Conservation (phyloP, 495 filamentous ascomycete species). For the Chlorociboria aeruginascens region DNA sequence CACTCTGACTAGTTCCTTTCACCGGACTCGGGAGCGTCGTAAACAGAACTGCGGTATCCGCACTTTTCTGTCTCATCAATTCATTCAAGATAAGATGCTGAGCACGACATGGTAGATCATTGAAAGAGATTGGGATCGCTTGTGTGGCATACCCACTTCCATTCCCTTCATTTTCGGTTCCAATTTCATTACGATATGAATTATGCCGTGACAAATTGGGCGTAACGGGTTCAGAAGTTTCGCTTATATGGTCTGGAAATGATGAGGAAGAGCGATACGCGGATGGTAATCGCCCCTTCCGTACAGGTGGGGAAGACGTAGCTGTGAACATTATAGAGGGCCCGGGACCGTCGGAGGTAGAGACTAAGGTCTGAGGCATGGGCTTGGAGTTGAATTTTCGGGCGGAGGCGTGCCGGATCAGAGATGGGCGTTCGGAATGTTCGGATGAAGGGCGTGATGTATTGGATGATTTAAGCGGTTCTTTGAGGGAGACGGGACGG, state of each 20-base stretch:
- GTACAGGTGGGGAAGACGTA: conserved; percentile 23
- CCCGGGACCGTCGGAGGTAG: conserved; percentile 48
- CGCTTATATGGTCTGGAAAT: conserved; percentile 5
- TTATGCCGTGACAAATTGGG: conserved; percentile 19
- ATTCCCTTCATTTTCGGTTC: too few relatives aligned
- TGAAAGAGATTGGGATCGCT: conserved; percentile 61
- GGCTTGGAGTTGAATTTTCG: conserved; percentile 59
- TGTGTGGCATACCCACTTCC: conserved; percentile 39
- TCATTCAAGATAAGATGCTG: conserved; percentile 83
- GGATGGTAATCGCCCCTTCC: conserved; percentile 11
- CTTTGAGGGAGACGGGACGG: background rate
- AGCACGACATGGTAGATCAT: conserved; percentile 69
- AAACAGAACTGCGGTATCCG: conserved; percentile 69
- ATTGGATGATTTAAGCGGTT: background rate
- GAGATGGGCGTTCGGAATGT: conserved; percentile 27
- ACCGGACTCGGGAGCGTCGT: conserved; percentile 69
- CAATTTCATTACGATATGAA: conserved; percentile 19
- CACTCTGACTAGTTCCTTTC: conserved; percentile 60
- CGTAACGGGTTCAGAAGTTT: conserved; percentile 4
- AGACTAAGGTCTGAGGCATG: conserved; percentile 60
- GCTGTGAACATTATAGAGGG: conserved; percentile 73
- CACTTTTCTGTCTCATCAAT: conserved; percentile 57
- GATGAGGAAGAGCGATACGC: conserved; percentile 8
- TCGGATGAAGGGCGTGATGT: conserved; percentile 4
- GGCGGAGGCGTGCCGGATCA: conserved; percentile 38